Base-by-base conservation (phyloP, 352 stramenopile species). In the Phytopythium cucurbitacearum region DNA sequence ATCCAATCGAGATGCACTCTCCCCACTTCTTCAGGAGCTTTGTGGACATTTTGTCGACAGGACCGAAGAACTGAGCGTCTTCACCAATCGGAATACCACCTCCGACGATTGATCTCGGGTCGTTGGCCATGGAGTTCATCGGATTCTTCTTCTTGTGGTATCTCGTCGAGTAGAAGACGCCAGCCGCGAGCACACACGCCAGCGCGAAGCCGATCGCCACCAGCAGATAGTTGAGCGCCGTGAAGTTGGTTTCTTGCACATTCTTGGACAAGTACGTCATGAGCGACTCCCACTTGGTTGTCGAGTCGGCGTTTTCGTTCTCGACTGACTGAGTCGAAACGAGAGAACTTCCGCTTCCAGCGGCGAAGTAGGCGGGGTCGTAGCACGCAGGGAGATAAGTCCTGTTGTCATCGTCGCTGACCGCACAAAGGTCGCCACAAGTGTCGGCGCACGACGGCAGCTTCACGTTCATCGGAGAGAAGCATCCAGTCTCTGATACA, bases 391-490 rank as follows among this genome's bases (percentile, higher is more conserved):
- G 16, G 7, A 65, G 57, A 41, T 85, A 85, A 33, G 50, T 45
- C 8, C 76, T 59, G 28, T 59, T 68, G 15, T 80, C 67, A 13
- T 71, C 51, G 6, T 39, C 55, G 43, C 48, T 65, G 9, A 87
- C 67, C 7, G 60, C 57, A 57, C 76, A 88, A n/a, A 87, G 36
- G 0, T 75, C 76, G n/a, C 80, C 73, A 36, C 77, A 90, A 4
- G 76, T 70, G 44, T 65, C 75, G n/a, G 72, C 66, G 54, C 77
- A 89, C 3, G 71, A 83, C 48, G 58, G 48, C 1, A 91, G 65
- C 0, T 63, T 60, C 34, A 59, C 53, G 51, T 87, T 62, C 53
- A 83, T 70, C n/a, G 80, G 80, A 4, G 44, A 35, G 46, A 81
- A 75, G 51, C 80, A 91, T 10, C 59, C 69, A 8, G 60, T 82